Conservation (phyloP, 2,329 filamentous ascomycete species). For the Fusarium coicis region DNA sequence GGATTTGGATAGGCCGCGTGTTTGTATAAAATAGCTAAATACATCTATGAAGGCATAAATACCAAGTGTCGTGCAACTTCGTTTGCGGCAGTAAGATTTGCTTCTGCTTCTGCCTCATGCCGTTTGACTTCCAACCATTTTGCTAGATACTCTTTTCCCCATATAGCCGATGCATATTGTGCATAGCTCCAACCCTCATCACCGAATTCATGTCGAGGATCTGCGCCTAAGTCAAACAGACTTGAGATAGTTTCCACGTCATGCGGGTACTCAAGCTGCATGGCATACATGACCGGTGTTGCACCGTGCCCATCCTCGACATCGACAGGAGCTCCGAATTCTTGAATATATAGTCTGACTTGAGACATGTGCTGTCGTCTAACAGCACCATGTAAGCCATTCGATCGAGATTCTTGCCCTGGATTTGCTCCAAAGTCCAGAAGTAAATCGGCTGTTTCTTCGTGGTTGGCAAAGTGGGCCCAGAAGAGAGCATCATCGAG, state of each 20-base stretch:
- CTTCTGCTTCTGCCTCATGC: background rate
- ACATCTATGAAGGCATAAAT: too few species aligned
- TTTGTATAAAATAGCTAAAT: too few species aligned
- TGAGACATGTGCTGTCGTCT: background rate
- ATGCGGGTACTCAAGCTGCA: background rate
- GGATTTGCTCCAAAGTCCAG: background rate
- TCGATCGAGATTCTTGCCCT: background rate
- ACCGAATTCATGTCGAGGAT: background rate
- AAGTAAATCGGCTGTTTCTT: background rate
- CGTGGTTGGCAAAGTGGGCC: background rate
- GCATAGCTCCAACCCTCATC: background rate
- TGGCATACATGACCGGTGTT: background rate
- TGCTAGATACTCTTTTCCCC: background rate
- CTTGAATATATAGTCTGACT: background rate
- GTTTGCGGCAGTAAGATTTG: background rate
- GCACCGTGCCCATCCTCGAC: accelerated
- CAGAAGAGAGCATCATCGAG: background rate
- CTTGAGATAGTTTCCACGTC: background rate
- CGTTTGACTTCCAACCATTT: background rate
- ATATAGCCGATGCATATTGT: background rate
- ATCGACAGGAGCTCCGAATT: background rate
- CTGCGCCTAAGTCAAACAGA: background rate
- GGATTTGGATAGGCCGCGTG: too few species aligned
- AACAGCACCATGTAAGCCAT: background rate
- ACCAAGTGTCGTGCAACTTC: background rate